phyloP scores from a whole-genome alignment of 345 rosid species.

The Mangifera indica region DNA sequence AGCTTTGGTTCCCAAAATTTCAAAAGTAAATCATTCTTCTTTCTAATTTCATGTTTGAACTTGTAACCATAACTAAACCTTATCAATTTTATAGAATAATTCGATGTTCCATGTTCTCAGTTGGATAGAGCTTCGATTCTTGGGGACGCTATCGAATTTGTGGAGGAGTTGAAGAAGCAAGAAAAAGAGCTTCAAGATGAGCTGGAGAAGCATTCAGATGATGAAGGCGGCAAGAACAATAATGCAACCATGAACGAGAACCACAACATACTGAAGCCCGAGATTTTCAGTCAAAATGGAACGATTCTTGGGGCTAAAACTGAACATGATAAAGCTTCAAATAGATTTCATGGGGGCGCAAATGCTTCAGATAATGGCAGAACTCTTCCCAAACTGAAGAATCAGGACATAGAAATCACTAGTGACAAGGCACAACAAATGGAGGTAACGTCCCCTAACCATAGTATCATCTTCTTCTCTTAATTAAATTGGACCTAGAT shows the following conservation, averaged over 20 bases:
- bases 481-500: not conserved
- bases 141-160: conserved; percentile 85
- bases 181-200: conserved; percentile 82
- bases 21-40: conserved; percentile 45
- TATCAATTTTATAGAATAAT: not conserved
- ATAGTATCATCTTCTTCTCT: not conserved
- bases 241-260: conserved; percentile 29
- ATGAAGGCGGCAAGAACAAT: conserved; percentile 43
- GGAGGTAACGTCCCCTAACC: conserved; percentile 52
- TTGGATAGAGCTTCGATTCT: conserved; percentile 88
- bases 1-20: conserved; percentile 76
- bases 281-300: conserved; percentile 41
- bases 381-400: conserved; percentile 40
- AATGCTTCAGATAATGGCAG: conserved; percentile 33
- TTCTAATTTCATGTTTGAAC: not conserved
- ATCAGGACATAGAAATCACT: conserved; percentile 42
- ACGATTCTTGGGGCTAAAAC: conserved; percentile 26
- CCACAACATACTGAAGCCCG: conserved; percentile 26
- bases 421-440: conserved; percentile 80
- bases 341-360: conserved; percentile 34
- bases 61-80: not conserved
- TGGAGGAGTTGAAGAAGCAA: conserved; percentile 75
- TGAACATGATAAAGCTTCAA: conserved; percentile 23
- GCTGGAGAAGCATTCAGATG: conserved; percentile 74
- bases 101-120: conserved; percentile 29